These are phyloP conservation scores for Cytidiella melzeri DNA, from an alignment of 768 basidiomycete species.

Conservation along the genomic window DNA sequence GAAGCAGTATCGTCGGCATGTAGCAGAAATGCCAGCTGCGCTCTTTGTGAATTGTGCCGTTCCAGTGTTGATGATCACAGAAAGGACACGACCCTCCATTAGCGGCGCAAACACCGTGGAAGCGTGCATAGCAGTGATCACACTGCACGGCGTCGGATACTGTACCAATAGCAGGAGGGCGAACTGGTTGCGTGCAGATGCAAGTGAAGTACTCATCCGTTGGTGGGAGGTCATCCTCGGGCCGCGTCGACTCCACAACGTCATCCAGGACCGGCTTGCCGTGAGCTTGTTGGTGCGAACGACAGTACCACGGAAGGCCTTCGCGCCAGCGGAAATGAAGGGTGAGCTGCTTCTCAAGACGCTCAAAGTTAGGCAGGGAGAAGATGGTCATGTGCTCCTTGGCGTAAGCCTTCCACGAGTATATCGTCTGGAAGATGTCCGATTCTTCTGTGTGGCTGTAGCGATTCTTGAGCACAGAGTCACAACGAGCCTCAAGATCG, in stretches of 20 bases:
- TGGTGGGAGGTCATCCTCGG: conserved; percentile 76
- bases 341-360: conserved; percentile 60
- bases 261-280: conserved; percentile 64
- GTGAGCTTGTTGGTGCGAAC: conserved; percentile 58
- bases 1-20: conserved; percentile 60
- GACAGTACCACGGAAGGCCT: conserved; percentile 75
- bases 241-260: conserved; percentile 65
- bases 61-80: conserved; percentile 90
- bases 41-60: conserved; percentile 76
- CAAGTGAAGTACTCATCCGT: conserved; percentile 80
- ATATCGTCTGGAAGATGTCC: conserved; percentile 67
- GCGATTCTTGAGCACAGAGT: conserved; percentile 61
- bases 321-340: conserved; percentile 67
- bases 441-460: conserved; percentile 50
- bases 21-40: conserved; percentile 82
- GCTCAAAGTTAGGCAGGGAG: conserved; percentile 65
- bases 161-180: conserved; percentile 68
- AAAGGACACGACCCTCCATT: conserved; percentile 91
- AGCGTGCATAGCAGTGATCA: conserved; percentile 82
- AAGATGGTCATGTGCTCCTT: conserved; percentile 69
- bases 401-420: conserved; percentile 69
- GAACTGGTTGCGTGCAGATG: conserved; percentile 72
- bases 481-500: conserved; percentile 72
- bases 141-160: conserved; percentile 85
- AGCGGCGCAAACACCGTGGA: conserved; percentile 79